phyloP scores from a whole-genome alignment of 257 asterid genomes.

The Schizonepeta tenuifolia region DNA sequence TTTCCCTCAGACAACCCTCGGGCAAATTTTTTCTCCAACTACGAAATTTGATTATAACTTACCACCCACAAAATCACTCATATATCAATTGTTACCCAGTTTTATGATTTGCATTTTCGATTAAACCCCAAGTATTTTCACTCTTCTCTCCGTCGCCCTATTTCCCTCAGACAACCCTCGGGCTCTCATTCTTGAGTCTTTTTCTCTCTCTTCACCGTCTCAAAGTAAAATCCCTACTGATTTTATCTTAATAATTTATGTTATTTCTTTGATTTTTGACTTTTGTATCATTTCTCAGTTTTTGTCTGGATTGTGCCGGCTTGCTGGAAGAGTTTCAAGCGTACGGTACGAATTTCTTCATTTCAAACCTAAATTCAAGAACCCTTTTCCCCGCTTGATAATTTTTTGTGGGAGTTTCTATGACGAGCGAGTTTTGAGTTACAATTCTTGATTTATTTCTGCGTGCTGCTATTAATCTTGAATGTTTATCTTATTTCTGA shows the following conservation, averaged over 20 bases:
- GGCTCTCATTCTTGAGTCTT: slow-evolving; percentile 27
- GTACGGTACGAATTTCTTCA: slow-evolving; percentile 27
- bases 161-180: slow-evolving; percentile 29
- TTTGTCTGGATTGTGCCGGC: slow-evolving; percentile 26
- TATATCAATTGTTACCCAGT: neutral
- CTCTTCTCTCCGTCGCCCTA: slow-evolving; percentile 25
- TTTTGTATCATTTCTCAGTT: slow-evolving; percentile 19
- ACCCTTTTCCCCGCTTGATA: neutral
- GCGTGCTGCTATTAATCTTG: slow-evolving; percentile 9
- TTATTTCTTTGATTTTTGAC: neutral
- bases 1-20: slow-evolving; percentile 29
- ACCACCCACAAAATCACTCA: slow-evolving; percentile 15
- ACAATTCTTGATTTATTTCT: neutral
- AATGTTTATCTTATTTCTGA: slow-evolving; percentile 10
- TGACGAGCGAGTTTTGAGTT: slow-evolving; percentile 8
- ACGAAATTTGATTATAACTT: neutral
- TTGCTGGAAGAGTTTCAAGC: slow-evolving; percentile 34
- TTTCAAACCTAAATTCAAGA: slow-evolving; percentile 20
- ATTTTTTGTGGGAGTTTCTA: neutral
- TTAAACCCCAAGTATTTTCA: slow-evolving; percentile 21
- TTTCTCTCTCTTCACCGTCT: slow-evolving; percentile 35
- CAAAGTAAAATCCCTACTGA: slow-evolving; percentile 26
- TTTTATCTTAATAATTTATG: slow-evolving; percentile 17
- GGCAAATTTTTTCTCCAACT: too few relatives aligned
- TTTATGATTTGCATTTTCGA: neutral